Evolutionary conservation across 805 yeast species (phyloP), one percentile per base, ranked within the genome.

Genomic region (Saccharomycopsis oosterbeekiorum): DNA sequence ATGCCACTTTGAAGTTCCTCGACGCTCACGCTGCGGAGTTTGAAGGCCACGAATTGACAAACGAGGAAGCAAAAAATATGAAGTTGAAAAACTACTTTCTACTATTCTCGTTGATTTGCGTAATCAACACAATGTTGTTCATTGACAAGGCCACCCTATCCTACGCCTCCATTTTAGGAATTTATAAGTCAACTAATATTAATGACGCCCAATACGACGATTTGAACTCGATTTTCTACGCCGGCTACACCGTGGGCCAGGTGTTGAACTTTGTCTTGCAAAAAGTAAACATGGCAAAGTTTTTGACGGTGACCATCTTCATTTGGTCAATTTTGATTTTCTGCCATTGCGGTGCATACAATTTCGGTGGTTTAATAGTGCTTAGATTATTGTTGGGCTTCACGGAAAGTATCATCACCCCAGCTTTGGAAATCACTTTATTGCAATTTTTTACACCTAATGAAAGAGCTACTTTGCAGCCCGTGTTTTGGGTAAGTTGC

Each of bases 391-490:
- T 70, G 1, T 51, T 80, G 60, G 84, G 84, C 1, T 72, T 81
- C 59, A 75, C 76, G 14, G 84, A 80, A 68, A 67, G 78, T 51
- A 73, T 75, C 58, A 78, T 77, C 17, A 67, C 77, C 3, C 81
- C 83, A 26, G 68, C 74, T 34, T 66, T 81, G 57, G 77, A 78
- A 61, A 74, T 75, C 56, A 80, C 84, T 0, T 73, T 73, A 68
- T 75, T 71, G 41, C 79, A 70, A 71, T 78, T 73, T 65, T 74
- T 73, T 63, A 78, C 77, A 40, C 70, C 67, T 57, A 67, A 70
- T 54, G 70, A 78, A 62, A 77, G 80, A 65, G 81, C 75, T 58
- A 71, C 73, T 58, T 74, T 74, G 34, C 80, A 80, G 65, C 83
- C 78, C 59, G 68, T 74, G 19, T 79, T 82, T 64, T 78, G 76